These are phyloP conservation scores for Lyophyllum semitale DNA, from an alignment of 768 basidiomycete genomes.

Conservation along the genomic window DNA sequence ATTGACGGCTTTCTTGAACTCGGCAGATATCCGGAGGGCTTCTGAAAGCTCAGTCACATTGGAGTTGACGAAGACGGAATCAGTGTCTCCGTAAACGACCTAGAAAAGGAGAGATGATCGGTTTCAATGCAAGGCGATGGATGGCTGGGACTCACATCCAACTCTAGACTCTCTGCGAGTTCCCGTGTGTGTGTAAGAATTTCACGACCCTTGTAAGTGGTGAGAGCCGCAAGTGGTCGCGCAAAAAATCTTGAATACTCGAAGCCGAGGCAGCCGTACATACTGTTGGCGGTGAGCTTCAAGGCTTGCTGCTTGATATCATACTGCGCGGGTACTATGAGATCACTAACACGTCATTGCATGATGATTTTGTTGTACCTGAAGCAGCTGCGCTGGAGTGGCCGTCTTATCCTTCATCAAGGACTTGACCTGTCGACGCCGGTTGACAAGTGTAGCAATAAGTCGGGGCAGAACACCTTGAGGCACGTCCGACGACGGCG, in stretches of 20 bases:
- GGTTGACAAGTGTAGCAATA: slow-evolving; percentile 92
- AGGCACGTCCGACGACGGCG: slow-evolving; percentile 66
- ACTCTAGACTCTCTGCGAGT: slow-evolving; percentile 83
- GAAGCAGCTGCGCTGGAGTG: slow-evolving; percentile 74
- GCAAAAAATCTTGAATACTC: slow-evolving; percentile 97
- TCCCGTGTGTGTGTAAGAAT: slow-evolving; percentile 93
- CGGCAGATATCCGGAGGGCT: slow-evolving; percentile 87
- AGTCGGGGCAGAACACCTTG: slow-evolving; percentile 96
- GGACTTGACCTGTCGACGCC: slow-evolving; percentile 87
- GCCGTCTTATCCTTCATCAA: slow-evolving; percentile 89
- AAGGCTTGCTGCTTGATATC: slow-evolving; percentile 97
- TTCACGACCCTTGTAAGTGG: slow-evolving; percentile 97
- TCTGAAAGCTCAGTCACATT: slow-evolving; percentile 86
- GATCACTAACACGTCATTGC: background rate
- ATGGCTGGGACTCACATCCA: slow-evolving; percentile 70
- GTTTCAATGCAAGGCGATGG: background rate
- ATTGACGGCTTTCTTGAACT: slow-evolving; percentile 96
- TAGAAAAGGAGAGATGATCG: slow-evolving; percentile 30
- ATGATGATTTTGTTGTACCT: slow-evolving; percentile 49
- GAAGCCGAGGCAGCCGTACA: slow-evolving; percentile 99
- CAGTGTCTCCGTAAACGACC: slow-evolving; percentile 99
- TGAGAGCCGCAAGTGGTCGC: slow-evolving; percentile 93
- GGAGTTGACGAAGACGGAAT: slow-evolving; percentile 98
- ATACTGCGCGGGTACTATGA: slow-evolving; percentile 51
- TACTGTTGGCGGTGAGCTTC: slow-evolving; percentile 98